Conservation (phyloP, 495 filamentous ascomycete species). For the Alectoria sarmentosa region DNA sequence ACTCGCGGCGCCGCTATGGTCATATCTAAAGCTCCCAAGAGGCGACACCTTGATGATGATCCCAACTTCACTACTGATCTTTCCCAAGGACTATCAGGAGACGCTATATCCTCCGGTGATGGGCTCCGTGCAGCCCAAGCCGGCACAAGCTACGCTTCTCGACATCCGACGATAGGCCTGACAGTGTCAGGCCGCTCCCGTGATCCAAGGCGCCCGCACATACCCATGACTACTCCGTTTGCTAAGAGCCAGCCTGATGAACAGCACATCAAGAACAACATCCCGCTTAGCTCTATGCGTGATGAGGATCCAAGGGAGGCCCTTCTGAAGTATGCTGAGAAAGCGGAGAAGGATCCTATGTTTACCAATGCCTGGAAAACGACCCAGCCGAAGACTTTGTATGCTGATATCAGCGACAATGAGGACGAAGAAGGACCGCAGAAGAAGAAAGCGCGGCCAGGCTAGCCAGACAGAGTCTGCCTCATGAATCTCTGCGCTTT, state of each 20-base stretch:
- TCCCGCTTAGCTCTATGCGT: constrained; percentile 87
- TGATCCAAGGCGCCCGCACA: constrained; percentile 73
- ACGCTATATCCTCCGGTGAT: constrained; percentile 66
- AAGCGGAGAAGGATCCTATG: constrained; percentile 85
- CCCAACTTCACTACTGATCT: constrained; percentile 76
- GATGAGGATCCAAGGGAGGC: constrained; percentile 97
- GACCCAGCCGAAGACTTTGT: constrained; percentile 90
- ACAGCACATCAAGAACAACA: constrained; percentile 76
- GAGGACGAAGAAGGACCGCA: constrained; percentile 64
- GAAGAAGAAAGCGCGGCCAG: constrained; percentile 55
- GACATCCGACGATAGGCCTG: constrained; percentile 63
- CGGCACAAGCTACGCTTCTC: constrained; percentile 50
- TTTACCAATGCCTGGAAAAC: constrained; percentile 91
- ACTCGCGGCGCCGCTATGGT: constrained; percentile 74
- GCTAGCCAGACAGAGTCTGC: not conserved
- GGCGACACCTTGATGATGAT: constrained; percentile 90
- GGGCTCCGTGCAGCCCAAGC: constrained; percentile 37
- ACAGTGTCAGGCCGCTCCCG: constrained; percentile 73
- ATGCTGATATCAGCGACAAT: constrained; percentile 86
- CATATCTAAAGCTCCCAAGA: constrained; percentile 90
- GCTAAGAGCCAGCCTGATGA: constrained; percentile 87
- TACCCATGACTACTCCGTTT: constrained; percentile 83
- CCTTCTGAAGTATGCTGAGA: constrained; percentile 87
- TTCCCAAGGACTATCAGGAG: constrained; percentile 69
- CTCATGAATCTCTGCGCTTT: not conserved